A percentile compares a stretch with the other conserved stretches of the same genome.
These are phyloP conservation scores for Dictyostelium capitatum DNA, from an alignment of 78 protist species.

Conservation along the genomic window DNA sequence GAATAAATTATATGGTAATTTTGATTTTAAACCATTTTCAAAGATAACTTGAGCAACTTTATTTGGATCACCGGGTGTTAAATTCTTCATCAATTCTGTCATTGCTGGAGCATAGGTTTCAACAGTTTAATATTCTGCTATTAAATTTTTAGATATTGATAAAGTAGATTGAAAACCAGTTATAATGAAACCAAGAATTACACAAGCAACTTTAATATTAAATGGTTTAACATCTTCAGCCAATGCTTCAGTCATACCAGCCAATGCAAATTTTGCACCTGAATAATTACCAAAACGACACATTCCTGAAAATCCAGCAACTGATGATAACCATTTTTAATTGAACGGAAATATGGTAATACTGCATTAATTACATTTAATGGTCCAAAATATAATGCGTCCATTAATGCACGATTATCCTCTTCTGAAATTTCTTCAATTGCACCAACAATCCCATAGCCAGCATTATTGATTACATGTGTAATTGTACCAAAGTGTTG, in stretches of 20 bases:
- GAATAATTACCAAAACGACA: neutral
- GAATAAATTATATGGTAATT: constrained; percentile 5
- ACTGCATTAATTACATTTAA: neutral
- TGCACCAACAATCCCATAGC: neutral
- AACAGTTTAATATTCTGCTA: neutral
- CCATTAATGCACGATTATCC: neutral
- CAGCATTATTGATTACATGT: constrained; percentile 8
- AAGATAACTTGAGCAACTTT: too few relatives aligned
- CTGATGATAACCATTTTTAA: neutral
- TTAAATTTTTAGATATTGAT: neutral
- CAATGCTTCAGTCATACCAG: neutral
- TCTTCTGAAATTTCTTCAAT: constrained; percentile 19
- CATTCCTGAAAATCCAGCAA: neutral
- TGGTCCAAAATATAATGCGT: neutral
- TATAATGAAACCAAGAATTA: neutral
- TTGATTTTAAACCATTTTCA: too few relatives aligned
- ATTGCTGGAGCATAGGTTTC: neutral
- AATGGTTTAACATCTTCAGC: constrained; percentile 51
- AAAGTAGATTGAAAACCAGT: constrained; percentile 9
- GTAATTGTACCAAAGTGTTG: too few relatives aligned
- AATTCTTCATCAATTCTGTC: neutral
- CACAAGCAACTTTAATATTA: constrained; percentile 26
- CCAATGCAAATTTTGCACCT: constrained; percentile 12
- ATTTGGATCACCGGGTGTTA: neutral
- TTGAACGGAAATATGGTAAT: neutral